These are phyloP conservation scores for Physcomitrellopsis africana DNA, from an alignment of 225 moss, liverwort and hornwort species.

Conservation along the genomic window DNA sequence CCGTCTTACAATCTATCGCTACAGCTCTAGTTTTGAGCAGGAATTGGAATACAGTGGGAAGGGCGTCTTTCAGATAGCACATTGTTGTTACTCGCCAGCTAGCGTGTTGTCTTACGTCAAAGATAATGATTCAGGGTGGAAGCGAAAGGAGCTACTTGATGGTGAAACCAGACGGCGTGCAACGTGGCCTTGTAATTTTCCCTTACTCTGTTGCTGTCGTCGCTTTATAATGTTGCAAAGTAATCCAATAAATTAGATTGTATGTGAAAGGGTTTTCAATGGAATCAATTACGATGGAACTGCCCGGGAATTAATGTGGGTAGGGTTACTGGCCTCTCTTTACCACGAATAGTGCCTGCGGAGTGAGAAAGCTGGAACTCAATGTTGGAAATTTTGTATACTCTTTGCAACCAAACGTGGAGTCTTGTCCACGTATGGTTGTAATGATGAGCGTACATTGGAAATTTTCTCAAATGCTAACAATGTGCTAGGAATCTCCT, in stretches of 20 bases:
- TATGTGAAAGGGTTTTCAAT: too few species aligned
- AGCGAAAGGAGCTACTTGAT: slow-evolving; percentile 79
- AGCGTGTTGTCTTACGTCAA: slow-evolving; percentile 3
- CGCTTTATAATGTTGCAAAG: neutral
- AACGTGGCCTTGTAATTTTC: slow-evolving; percentile 73
- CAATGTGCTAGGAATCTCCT: slow-evolving; percentile 12
- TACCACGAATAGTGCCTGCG: too few species aligned
- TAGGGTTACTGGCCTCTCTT: too few species aligned
- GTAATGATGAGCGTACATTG: too few species aligned
- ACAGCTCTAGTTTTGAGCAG: neutral
- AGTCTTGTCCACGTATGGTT: too few species aligned
- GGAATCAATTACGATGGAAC: neutral
- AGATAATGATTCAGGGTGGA: neutral
- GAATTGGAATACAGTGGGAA: neutral
- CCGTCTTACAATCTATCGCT: neutral
- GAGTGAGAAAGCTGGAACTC: too few species aligned
- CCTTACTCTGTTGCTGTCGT: neutral
- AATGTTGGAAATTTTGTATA: too few species aligned
- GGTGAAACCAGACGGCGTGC: slow-evolving; percentile 95
- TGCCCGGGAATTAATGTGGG: too few species aligned
- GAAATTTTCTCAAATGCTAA: neutral
- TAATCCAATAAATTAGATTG: too few species aligned
- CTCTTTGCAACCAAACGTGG: too few species aligned
- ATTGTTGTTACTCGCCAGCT: neutral
- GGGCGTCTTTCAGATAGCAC: neutral